These are phyloP conservation scores for Acidomyces sp. DNA, from an alignment of 495 filamentous ascomycete genomes.

Conservation along the genomic window DNA sequence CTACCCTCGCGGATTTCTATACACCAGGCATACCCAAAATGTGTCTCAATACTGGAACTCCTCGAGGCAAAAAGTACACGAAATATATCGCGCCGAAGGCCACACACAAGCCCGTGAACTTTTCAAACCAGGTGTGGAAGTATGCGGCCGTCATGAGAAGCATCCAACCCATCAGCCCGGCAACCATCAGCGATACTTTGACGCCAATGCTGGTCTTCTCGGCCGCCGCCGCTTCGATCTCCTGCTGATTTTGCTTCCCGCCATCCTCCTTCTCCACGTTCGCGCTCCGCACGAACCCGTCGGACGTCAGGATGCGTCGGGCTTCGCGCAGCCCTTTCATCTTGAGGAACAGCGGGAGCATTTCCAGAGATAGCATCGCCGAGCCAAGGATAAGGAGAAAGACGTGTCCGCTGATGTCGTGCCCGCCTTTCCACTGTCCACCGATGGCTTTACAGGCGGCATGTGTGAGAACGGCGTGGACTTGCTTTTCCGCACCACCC, in stretches of 20 bases:
- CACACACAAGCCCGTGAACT: conserved; percentile 65
- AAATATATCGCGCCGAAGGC: conserved; percentile 55
- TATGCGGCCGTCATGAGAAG: conserved; percentile 93
- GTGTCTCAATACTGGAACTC: conserved; percentile 45
- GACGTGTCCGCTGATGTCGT: conserved; percentile 91
- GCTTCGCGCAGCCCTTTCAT: conserved; percentile 38
- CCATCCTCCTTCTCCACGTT: conserved; percentile 29
- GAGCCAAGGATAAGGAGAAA: conserved; percentile 80
- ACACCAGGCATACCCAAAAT: conserved; percentile 68
- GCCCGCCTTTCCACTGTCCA: conserved; percentile 74
- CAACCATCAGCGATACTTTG: conserved; percentile 38
- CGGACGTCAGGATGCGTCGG: conserved; percentile 43
- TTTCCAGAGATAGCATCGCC: conserved; percentile 65
- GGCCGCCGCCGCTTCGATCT: conserved; percentile 28
- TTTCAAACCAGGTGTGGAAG: conserved; percentile 98
- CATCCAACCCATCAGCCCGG: conserved; percentile 76
- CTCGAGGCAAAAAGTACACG: conserved; percentile 66
- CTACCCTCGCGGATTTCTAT: no score
- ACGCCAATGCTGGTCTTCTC: conserved; percentile 28
- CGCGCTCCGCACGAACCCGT: conserved; percentile 38
- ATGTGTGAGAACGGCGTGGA: conserved; percentile 55
- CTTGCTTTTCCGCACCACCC: conserved; percentile 36
- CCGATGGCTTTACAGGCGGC: conserved; percentile 72
- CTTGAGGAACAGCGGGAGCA: conserved; percentile 46
- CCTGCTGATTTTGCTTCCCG: conserved; percentile 24